Evolutionary conservation across 768 basidiomycete genomes (phyloP).

Genomic region (Cubamyces sp.): DNA sequence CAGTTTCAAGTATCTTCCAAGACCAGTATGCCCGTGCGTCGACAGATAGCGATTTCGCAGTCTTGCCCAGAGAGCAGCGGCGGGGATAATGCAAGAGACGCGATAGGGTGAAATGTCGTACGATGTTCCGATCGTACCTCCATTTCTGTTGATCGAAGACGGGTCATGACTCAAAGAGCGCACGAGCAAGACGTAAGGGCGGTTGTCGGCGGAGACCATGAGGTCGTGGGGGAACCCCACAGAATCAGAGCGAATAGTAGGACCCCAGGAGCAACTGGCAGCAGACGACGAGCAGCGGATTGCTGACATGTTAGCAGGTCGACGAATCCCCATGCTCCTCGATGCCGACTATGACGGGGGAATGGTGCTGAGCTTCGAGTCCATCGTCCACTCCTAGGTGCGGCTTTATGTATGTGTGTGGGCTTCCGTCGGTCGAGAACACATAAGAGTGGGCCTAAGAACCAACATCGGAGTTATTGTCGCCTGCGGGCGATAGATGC

Average conservation of each 20-base stretch:
- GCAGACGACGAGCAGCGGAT: not conserved
- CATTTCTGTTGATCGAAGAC: slow-evolving; percentile 14
- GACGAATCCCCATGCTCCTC: too few relatives aligned
- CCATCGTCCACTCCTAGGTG: too few relatives aligned
- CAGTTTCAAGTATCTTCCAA: not conserved
- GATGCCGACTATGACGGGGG: too few relatives aligned
- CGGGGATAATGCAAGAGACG: not conserved
- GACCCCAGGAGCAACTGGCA: slow-evolving; percentile 11
- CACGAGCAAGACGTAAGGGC: slow-evolving; percentile 10
- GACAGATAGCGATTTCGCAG: not conserved
- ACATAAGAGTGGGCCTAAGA: too few relatives aligned
- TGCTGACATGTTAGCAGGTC: too few relatives aligned
- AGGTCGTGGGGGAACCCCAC: not conserved
- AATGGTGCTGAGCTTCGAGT: too few relatives aligned
- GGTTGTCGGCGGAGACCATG: not conserved
- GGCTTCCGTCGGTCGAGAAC: too few relatives aligned
- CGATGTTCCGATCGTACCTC: slow-evolving; percentile 6
- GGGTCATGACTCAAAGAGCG: not conserved
- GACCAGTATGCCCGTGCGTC: not conserved
- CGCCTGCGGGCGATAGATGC: too few relatives aligned
- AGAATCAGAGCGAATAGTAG: not conserved
- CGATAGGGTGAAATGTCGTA: slow-evolving; percentile 6
- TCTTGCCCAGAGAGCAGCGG: too few relatives aligned
- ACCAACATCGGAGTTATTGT: too few relatives aligned
- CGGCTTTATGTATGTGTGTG: too few relatives aligned